Evolutionary conservation across 1,139 yeast species (phyloP).

Genomic region (Lodderomyces orthopsilosis): DNA sequence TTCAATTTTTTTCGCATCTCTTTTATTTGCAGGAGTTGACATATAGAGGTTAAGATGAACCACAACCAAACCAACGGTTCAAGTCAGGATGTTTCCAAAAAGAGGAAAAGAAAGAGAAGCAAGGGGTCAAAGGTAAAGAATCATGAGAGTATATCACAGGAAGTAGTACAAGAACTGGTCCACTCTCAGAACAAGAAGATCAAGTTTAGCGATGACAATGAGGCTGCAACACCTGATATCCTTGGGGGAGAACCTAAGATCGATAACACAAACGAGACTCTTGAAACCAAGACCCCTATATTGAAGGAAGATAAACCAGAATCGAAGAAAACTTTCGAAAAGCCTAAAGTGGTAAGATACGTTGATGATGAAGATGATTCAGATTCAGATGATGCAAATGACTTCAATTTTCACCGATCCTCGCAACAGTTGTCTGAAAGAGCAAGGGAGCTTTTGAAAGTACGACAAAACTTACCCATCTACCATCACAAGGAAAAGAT

Average conservation of each 20-base stretch:
- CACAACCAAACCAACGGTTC: not conserved
- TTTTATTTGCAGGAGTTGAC: not conserved
- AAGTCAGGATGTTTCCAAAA: slow-evolving; percentile 7
- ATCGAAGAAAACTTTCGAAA: not conserved
- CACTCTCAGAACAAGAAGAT: slow-evolving; percentile 23
- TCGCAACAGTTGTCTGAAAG: slow-evolving; percentile 28
- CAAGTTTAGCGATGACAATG: slow-evolving; percentile 23
- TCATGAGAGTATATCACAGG: slow-evolving; percentile 5
- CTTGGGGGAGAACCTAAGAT: not conserved
- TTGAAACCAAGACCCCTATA: not conserved
- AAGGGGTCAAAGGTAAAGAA: slow-evolving; percentile 11
- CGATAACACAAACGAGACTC: not conserved
- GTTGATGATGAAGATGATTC: slow-evolving; percentile 15
- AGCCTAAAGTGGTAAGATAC: slow-evolving; percentile 14
- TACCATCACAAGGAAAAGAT: slow-evolving; percentile 68
- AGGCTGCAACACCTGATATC: slow-evolving; percentile 3
- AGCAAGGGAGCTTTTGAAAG: slow-evolving; percentile 46
- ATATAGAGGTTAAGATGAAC: not conserved
- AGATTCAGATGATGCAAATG: slow-evolving; percentile 3
- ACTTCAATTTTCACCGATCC: slow-evolving; percentile 4
- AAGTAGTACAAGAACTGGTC: not conserved
- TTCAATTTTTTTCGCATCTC: slow-evolving; percentile 6
- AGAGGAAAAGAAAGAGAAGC: slow-evolving; percentile 23
- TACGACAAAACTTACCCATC: slow-evolving; percentile 68
- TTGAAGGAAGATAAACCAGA: not conserved